Conservation (phyloP, 495 filamentous ascomycete species). For the Ramalina peruviana region DNA sequence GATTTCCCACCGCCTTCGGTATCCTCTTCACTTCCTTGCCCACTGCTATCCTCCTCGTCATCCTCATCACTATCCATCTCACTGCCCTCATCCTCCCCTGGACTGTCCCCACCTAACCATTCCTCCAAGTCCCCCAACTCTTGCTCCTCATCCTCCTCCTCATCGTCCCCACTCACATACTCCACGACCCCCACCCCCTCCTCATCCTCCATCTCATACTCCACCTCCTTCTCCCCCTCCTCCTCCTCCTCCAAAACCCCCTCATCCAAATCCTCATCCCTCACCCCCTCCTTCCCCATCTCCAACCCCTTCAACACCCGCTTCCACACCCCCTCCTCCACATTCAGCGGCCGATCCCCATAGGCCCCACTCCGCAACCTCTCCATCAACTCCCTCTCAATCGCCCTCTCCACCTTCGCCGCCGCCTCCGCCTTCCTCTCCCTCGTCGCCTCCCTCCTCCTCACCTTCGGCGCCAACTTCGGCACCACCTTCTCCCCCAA, state of each 20-base stretch:
- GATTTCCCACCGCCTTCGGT: conserved; percentile 20
- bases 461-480: conserved; percentile 83
- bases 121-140: conserved; percentile 62
- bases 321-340: conserved; percentile 92
- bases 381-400: conserved; percentile 93
- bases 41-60: conserved; percentile 32
- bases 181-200: conserved; percentile 69
- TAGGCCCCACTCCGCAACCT: conserved; percentile 83
- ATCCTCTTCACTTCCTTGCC: conserved; percentile 27
- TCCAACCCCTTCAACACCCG: conserved; percentile 87
- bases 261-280: conserved; percentile 79
- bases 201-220: conserved; percentile 57
- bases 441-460: conserved; percentile 72
- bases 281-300: conserved; percentile 63
- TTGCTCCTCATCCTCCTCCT: conserved; percentile 43
- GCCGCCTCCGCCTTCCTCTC: conserved; percentile 90
- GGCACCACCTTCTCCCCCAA: conserved; percentile 85
- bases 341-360: conserved; percentile 86
- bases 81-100: conserved; percentile 24
- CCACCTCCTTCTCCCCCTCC: conserved; percentile 48
- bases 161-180: conserved; percentile 68
- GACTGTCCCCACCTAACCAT: conserved; percentile 52
- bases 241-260: conserved; percentile 60
- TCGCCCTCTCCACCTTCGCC: conserved; percentile 88
- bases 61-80: conserved; percentile 36